Evolutionary conservation across 2,329 filamentous ascomycete genomes (phyloP).

Genomic region (Lecanosticta acicola): DNA sequence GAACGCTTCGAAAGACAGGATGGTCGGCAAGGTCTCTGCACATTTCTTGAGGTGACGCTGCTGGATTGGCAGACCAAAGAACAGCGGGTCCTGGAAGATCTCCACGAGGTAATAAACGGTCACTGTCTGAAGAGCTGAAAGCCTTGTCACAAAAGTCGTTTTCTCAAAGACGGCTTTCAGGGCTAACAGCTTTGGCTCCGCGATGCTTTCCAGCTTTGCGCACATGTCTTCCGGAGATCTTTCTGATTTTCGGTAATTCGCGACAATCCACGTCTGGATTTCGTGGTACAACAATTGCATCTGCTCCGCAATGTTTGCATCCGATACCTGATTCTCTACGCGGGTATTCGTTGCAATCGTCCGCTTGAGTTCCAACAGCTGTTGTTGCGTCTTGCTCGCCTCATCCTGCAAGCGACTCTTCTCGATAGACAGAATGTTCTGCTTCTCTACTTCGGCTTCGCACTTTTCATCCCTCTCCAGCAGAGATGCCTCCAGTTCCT

Average conservation of each 20-base stretch:
- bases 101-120: slow-evolving; percentile 57
- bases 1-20: slow-evolving; percentile 42
- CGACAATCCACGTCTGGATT: slow-evolving; percentile 69
- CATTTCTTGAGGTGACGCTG: slow-evolving; percentile 19
- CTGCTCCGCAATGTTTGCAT: slow-evolving; percentile 60
- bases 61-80: slow-evolving; percentile 56
- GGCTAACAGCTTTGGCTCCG: slow-evolving; percentile 19
- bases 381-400: slow-evolving; percentile 37
- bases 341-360: slow-evolving; percentile 64
- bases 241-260: slow-evolving; percentile 57
- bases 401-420: slow-evolving; percentile 16
- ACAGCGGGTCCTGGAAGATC: slow-evolving; percentile 56
- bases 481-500: slow-evolving; percentile 9
- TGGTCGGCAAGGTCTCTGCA: slow-evolving; percentile 17
- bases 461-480: slow-evolving; percentile 13
- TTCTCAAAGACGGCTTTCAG: slow-evolving; percentile 45
- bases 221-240: slow-evolving; percentile 20
- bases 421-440: slow-evolving; percentile 6
- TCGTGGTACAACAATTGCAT: slow-evolving; percentile 59
- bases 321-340: slow-evolving; percentile 55
- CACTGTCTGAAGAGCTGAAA: slow-evolving; percentile 58
- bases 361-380: slow-evolving; percentile 63
- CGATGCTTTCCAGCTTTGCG: slow-evolving; percentile 18
- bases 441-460: slow-evolving; percentile 12
- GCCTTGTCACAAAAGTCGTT: slow-evolving; percentile 51